These are phyloP conservation scores for Bjerkandera adusta DNA, from an alignment of 1,284 basidiomycete genomes.

Conservation along the genomic window DNA sequence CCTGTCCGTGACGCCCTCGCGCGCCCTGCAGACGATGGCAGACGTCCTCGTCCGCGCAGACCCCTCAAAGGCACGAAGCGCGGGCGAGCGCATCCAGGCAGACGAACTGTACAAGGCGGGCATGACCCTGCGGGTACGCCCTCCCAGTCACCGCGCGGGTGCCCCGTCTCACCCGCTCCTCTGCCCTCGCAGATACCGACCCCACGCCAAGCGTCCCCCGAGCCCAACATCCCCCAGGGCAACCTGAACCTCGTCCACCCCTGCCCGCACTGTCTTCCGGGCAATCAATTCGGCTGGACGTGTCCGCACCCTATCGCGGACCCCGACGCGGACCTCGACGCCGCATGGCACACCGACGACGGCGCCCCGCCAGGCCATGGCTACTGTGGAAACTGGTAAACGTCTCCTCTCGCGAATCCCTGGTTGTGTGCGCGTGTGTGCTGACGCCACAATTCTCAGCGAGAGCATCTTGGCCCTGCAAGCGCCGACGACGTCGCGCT, in stretches of 20 bases:
- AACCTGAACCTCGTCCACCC: constrained; percentile 62
- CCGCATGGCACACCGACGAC: constrained; percentile 71
- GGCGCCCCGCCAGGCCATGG: constrained; percentile 72
- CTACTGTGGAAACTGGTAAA: constrained; percentile 74
- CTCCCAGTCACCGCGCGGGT: no score
- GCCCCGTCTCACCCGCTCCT: neutral
- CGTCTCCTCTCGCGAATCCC: neutral
- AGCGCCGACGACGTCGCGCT: constrained; percentile 73
- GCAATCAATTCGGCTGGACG: constrained; percentile 68
- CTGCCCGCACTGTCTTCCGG: constrained; percentile 67
- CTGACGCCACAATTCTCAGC: no score
- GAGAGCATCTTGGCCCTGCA: constrained; percentile 67
- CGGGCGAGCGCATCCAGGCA: constrained; percentile 69
- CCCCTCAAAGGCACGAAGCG: constrained; percentile 60
- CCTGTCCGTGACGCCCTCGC: constrained; percentile 63
- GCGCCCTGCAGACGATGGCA: constrained; percentile 65
- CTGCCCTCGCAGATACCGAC: constrained; percentile 56
- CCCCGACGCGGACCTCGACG: constrained; percentile 58
- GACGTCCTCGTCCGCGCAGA: constrained; percentile 64
- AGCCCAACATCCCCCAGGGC: constrained; percentile 61
- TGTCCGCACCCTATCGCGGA: constrained; percentile 74
- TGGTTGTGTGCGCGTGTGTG: neutral
- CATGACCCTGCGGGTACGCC: constrained; percentile 64
- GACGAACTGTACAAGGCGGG: constrained; percentile 71
- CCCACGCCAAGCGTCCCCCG: constrained; percentile 70